Evolutionary conservation across 179 eudicot species (phyloP), one percentile per base, ranked within the genome.

Genomic region (Carnegiea gigantea): DNA sequence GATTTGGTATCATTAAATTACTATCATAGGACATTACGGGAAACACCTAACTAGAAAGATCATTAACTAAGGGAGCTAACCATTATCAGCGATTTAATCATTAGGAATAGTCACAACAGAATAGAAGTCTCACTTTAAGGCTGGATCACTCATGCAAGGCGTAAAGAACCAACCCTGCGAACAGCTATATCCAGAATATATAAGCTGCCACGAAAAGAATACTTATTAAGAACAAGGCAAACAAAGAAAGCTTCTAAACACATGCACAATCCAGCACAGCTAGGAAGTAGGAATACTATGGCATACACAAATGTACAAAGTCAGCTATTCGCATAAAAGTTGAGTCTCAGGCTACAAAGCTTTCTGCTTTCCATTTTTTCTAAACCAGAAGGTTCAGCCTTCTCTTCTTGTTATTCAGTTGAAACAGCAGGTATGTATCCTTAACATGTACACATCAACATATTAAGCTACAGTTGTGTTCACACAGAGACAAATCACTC

Each of bases 91-190:
- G 36, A 33, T 33, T 33, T 33, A 1, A 33, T 33, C 1, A 33
- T 33, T 33, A 33, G 36, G 36, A 3, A 33, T 33, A 33, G 36
- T 33, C 1, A 33, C 36, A 33, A 33, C 36, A 33, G 36, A 33
- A 3, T 33, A 33, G 73, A n/a, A 43, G 75, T 81, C 87, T 79
- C 72, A 93, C 98, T 98, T 94, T 88, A 96, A 90, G 77, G 93
- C 85, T 70, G 99, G 99, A 89, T 90, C 90, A 82, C 90, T 92
- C 44, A 77, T 88, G 87, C 99, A 96, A 43, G 98, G 98, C 43
- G 99, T 94, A 88, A 86, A 91, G 85, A 94, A 96, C 98, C 99
- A 94, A 51, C 98, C 99, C 87, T 94, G 99, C 65, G 87, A 90
- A 87, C 99, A 96, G 86, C 92, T 88, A 79, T 92, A 96, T 78